phyloP scores from a whole-genome alignment of 352 stramenopile species.

The Globisporangium cystogenes region DNA sequence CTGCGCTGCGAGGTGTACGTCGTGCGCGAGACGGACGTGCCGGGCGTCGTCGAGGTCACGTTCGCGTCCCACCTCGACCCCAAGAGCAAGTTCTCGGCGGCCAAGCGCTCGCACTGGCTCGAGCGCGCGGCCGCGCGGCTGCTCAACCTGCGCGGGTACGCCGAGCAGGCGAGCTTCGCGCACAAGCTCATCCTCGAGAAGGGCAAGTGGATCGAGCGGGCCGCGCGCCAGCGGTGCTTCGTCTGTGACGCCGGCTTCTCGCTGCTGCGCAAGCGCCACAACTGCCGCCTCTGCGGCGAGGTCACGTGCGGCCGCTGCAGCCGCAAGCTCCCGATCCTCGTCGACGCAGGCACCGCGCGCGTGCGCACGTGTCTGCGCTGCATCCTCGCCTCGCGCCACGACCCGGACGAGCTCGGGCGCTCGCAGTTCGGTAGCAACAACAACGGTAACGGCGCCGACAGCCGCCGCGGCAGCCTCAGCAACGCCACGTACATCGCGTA shows the following conservation, averaged over 20 bases:
- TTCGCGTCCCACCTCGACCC: constrained; percentile 80
- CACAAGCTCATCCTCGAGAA: constrained; percentile 46
- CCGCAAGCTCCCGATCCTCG: constrained; percentile 65
- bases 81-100: constrained; percentile 67
- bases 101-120: constrained; percentile 51
- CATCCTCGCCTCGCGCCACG: constrained; percentile 61
- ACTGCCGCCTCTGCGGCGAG: constrained; percentile 70
- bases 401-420: constrained; percentile 43
- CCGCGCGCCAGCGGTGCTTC: constrained; percentile 46
- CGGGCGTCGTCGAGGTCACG: constrained; percentile 76
- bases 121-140: constrained; percentile 52
- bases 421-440: constrained; percentile 25
- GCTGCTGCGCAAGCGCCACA: constrained; percentile 73
- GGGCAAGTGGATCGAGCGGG: constrained; percentile 29
- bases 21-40: constrained; percentile 57
- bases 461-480: constrained; percentile 33
- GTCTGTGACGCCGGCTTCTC: constrained; percentile 67
- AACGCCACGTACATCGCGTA: constrained; percentile 69
- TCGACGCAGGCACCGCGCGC: constrained; percentile 46
- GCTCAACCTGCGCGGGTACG: constrained; percentile 50
- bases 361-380: constrained; percentile 77
- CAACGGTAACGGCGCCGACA: neutral
- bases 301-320: constrained; percentile 63
- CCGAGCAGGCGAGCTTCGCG: constrained; percentile 65
- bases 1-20: constrained; percentile 80